Evolutionary conservation across 257 asterid genomes (phyloP), one percentile per base, ranked within the genome.

Genomic region (Scutellaria barbata): DNA sequence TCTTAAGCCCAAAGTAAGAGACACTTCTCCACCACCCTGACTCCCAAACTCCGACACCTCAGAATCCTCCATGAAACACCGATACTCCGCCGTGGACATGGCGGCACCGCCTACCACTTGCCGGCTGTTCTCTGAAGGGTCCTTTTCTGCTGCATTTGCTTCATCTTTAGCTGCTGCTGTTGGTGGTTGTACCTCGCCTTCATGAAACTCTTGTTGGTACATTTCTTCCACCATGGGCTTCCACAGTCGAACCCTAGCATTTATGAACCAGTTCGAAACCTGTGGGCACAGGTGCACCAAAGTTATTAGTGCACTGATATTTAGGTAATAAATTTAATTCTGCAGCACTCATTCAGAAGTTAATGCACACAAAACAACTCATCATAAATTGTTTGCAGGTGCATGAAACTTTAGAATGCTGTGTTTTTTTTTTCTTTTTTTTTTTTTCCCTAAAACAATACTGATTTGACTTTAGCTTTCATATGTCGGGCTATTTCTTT

Each of bases 181-280:
- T 72, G 62, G 1, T n/a, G 39, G 40, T 20, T 20, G 41, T 25
- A 70, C 84, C n/a, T 70, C 83, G 17, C 25, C 77, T 10, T 30
- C 35, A 30, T 79, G 81, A 39, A 76, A 68, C 63, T 90, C 96
- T 4, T 86, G 87, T 12, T 90, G 87, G 86, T 90, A 90, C 85
- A 90, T 90, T 51, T 90, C 89, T 74, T 90, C 96, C 57, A 90
- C 92, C 96, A 90, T 90, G 8, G 96, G 96, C 80, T 90, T 90
- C 96, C 96, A 90, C 25, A 90, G 83, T 42, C 96, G 86, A 79
- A 91, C 97, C 90, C 97, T 85, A 70, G 97, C 97, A 83, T 91
- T 91, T 61, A 91, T 91, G 85, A 91, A 91, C 97, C 97, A 92
- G 70, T 92, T 92, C 13, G 97, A 87, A 16, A 92, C 97, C 97